Conservation (phyloP, 805 yeast species). For the Candida khao-thaluensis region DNA sequence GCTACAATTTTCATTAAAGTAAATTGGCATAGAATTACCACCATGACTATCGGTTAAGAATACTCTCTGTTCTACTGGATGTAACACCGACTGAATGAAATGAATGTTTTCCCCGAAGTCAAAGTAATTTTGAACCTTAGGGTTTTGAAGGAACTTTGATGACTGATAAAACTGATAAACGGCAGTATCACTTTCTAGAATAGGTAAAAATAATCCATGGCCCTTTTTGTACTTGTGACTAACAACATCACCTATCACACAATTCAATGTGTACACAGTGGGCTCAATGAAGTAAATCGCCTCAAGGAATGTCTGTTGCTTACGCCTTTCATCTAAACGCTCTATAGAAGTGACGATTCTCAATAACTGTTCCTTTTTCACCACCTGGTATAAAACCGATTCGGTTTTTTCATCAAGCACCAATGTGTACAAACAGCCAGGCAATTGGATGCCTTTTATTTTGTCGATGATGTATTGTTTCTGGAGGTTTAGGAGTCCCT, state of each 20-base stretch:
- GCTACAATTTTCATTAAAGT: constrained; percentile 63
- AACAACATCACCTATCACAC: constrained; percentile 71
- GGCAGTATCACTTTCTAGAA: constrained; percentile 18
- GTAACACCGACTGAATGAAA: constrained; percentile 40
- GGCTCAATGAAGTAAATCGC: constrained; percentile 83
- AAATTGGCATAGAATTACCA: constrained; percentile 64
- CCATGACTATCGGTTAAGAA: constrained; percentile 61
- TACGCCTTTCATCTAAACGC: constrained; percentile 58
- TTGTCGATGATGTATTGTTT: constrained; percentile 29
- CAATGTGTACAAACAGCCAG: constrained; percentile 37
- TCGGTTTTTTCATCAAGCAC: constrained; percentile 60
- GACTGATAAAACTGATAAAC: constrained; percentile 17
- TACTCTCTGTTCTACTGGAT: constrained; percentile 67
- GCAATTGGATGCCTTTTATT: constrained; percentile 29
- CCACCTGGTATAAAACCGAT: constrained; percentile 44
- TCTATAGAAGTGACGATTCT: constrained; percentile 64
- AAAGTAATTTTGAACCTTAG: constrained; percentile 31
- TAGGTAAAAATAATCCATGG: constrained; percentile 71
- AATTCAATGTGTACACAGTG: constrained; percentile 61
- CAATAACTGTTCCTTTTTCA: constrained; percentile 49
- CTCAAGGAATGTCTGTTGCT: constrained; percentile 62
- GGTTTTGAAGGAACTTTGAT: constrained; percentile 27
- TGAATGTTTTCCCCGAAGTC: constrained; percentile 27
- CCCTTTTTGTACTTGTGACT: constrained; percentile 76
- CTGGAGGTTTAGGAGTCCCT: constrained; percentile 17